A percentile compares a stretch with the other conserved stretches of the same genome.
These are phyloP conservation scores for Plantago ovata DNA, from an alignment of 257 asterid species.

Conservation along the genomic window DNA sequence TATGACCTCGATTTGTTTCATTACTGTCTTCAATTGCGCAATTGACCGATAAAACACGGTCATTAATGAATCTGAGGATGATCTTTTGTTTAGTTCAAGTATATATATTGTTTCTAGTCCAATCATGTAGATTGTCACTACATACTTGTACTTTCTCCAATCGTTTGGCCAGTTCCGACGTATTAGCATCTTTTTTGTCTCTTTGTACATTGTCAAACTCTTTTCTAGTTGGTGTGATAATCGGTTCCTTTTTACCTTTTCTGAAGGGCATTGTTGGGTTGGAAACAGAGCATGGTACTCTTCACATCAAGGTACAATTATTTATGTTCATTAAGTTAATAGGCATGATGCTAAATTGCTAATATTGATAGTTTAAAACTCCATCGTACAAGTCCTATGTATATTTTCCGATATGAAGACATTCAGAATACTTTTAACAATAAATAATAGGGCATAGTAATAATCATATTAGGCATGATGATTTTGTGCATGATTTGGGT, in stretches of 20 bases:
- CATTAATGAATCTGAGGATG: conserved; percentile 4
- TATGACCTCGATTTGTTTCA: conserved; percentile 13
- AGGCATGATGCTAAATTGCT: background rate
- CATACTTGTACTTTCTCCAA: conserved; percentile 7
- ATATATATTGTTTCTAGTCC: conserved; percentile 2
- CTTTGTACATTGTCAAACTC: conserved; percentile 4
- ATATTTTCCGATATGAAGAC: background rate
- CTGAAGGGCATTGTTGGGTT: conserved; percentile 80
- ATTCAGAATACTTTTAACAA: background rate
- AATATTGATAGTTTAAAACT: too few species aligned
- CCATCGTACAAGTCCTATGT: background rate
- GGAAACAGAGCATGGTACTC: conserved; percentile 77
- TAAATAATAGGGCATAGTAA: background rate
- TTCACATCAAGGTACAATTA: conserved; percentile 75
- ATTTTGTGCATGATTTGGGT: background rate
- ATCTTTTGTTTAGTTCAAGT: conserved; percentile 2
- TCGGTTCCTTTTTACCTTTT: conserved; percentile 10
- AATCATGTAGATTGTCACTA: conserved; percentile 3
- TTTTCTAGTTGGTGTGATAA: conserved; percentile 11
- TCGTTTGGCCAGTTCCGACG: background rate
- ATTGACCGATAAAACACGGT: background rate
- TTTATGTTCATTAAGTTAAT: conserved; percentile 7
- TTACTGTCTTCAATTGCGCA: background rate
- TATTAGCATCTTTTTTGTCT: conserved; percentile 3
- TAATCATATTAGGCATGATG: background rate